A percentile compares a stretch with the other conserved stretches of the same genome.
Evolutionary conservation across 2,329 filamentous ascomycete genomes (phyloP).

Genomic region (Ophiostoma sp.): DNA sequence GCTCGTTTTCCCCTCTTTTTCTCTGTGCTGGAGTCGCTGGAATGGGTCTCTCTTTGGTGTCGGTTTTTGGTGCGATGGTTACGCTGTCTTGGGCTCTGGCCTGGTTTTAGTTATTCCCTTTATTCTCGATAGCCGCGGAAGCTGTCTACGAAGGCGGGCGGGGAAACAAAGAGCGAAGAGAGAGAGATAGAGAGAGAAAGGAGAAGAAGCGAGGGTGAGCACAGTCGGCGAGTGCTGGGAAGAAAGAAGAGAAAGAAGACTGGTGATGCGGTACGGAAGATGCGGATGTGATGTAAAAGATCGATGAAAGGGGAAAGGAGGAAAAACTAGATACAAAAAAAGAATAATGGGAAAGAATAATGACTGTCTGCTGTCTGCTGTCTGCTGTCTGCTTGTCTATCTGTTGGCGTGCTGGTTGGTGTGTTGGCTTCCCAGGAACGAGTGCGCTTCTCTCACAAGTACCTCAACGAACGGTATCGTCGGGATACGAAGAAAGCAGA

Average conservation of each 20-base stretch:
- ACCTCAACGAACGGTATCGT: conserved; percentile 11
- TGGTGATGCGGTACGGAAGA: background rate
- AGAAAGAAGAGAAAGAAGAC: background rate
- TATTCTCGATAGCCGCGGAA: conserved; percentile 19
- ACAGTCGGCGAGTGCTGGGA: background rate
- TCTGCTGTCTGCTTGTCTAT: no score
- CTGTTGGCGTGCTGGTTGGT: background rate
- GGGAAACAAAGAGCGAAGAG: background rate
- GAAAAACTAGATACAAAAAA: background rate
- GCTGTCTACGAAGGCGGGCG: conserved; percentile 1
- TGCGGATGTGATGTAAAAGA: background rate
- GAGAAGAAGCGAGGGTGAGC: background rate
- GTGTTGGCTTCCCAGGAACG: background rate
- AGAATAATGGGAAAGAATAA: background rate
- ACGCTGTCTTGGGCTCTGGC: background rate
- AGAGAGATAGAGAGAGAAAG: background rate
- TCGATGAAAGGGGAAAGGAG: background rate
- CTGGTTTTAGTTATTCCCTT: background rate
- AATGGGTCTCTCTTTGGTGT: background rate
- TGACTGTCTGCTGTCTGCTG: background rate
- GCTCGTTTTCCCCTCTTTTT: conserved; percentile 16
- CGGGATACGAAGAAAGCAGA: background rate
- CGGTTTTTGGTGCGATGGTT: background rate
- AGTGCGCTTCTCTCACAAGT: background rate
- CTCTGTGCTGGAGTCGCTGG: background rate